A percentile compares a stretch with the other conserved stretches of the same genome.
These are phyloP conservation scores for Nitzschia sp. DNA, from an alignment of 108 stramenopile genomes.

Conservation along the genomic window DNA sequence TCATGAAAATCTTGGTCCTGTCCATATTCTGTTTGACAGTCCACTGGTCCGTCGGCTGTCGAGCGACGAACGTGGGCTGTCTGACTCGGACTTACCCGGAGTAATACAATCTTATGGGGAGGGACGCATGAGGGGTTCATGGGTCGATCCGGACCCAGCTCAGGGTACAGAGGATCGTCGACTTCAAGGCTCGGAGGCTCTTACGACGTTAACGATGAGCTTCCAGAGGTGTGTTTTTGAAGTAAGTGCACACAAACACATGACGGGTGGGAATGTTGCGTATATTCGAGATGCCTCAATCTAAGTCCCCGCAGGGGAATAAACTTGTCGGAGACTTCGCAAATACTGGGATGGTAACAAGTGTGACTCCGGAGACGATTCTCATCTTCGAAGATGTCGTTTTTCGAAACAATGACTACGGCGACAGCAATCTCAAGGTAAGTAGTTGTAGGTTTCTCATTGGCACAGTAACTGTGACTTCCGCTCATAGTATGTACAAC, in stretches of 20 bases:
- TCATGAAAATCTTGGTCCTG: slow-evolving; percentile 2
- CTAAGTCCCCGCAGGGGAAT: slow-evolving; percentile 6
- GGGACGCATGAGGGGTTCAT: neutral
- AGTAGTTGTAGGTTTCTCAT: too few species aligned
- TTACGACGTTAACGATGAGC: neutral
- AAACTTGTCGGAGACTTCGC: neutral
- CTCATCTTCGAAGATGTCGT: slow-evolving; percentile 27
- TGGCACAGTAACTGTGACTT: too few species aligned
- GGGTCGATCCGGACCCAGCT: neutral
- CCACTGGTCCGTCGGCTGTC: neutral
- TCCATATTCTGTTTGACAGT: neutral
- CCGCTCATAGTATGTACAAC: too few species aligned
- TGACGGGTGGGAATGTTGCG: neutral
- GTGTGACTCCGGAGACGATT: neutral
- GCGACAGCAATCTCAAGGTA: slow-evolving; percentile 8
- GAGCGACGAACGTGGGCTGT: neutral
- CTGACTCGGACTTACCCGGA: neutral
- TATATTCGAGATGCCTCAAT: neutral
- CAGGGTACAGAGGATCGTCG: neutral
- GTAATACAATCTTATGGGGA: neutral
- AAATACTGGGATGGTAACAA: neutral
- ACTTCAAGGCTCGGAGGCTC: slow-evolving; percentile 4
- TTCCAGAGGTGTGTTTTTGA: slow-evolving; percentile 5
- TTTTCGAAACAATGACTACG: slow-evolving; percentile 26
- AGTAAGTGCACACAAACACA: neutral